phyloP scores from a whole-genome alignment of 179 eudicot species.

The Beta corolliflora region DNA sequence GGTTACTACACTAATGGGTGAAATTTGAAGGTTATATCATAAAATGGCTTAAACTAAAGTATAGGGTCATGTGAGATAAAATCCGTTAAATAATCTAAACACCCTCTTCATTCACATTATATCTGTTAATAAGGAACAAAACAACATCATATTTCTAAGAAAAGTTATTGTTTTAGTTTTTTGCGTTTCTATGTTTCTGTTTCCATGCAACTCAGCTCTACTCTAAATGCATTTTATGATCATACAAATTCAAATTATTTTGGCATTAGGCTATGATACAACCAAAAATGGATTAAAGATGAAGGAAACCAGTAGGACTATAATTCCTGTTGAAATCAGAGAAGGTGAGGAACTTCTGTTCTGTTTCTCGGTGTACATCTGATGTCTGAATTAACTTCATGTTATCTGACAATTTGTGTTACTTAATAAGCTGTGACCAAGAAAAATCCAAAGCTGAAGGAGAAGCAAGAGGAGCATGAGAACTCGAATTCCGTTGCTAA shows the following conservation, averaged over 20 bases:
- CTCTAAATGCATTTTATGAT: not conserved
- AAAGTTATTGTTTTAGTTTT: not conserved
- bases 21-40: too few species aligned
- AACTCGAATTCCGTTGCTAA: conserved; percentile 7
- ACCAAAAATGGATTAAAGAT: not conserved
- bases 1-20: too few species aligned
- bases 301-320: not conserved
- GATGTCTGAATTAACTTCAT: not conserved
- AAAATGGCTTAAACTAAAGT: too few species aligned
- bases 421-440: not conserved
- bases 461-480: not conserved
- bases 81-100: too few species aligned
- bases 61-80: too few species aligned
- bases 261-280: not conserved
- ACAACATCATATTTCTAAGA: too few species aligned
- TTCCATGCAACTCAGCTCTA: not conserved
- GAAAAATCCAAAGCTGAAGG: not conserved
- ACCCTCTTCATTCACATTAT: too few species aligned
- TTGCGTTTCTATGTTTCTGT: not conserved
- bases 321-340: not conserved
- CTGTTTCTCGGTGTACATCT: not conserved
- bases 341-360: not conserved
- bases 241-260: not conserved
- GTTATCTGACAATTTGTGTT: not conserved
- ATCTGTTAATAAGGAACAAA: not conserved